Base-by-base conservation (phyloP, 2,329 filamentous ascomycete genomes). In the Diaporthe velutina region DNA sequence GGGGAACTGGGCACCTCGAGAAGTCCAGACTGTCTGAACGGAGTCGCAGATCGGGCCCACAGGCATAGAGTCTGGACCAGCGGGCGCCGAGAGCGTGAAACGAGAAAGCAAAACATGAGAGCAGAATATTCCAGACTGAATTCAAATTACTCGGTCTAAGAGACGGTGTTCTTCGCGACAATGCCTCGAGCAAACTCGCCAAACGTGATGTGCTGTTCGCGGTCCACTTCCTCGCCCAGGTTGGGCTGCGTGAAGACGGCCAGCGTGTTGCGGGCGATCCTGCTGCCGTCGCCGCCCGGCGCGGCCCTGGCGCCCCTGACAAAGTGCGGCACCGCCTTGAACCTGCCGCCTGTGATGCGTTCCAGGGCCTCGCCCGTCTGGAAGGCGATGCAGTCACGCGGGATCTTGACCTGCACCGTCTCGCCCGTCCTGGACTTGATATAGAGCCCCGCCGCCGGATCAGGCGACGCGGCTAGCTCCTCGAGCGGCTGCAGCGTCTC, bases 161-260 rank as follows among this genome's bases (percentile, higher is more conserved):
- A 85, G 28, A 91, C 88, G 0, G 90, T 92, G 75, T 91, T 91
- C 81, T 89, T 90, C 4, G 87, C 86, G 50, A 92, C 89, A 68
- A 92, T 87, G 0, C 89, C 89, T 70, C 90, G 83, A 4, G 94
- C 94, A 86, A 96, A 95, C 80, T 93, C 90, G 30, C 93, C 94
- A 88, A 96, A 96, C 52, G 90, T 93, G 73, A 92, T 87, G 50
- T 90, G 88, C 79, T 91, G 88, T 81, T 90, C 86, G 74, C 90
- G 88, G 80, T 96, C 94, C 19, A 96, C 93, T 84, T 91, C 89
- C 79, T 96, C 94, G 79, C 90, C 94, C 75, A 98, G 84, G 85
- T 98, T 98, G 33, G 97, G 97, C 88, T 99, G 97, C 74, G 96
- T 99, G 81, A 98, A 99, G 13, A 98, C 95, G 0, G 97, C 97